These are phyloP conservation scores for Pyracantha coccinea DNA, from an alignment of 331 rosid genomes.

Conservation along the genomic window DNA sequence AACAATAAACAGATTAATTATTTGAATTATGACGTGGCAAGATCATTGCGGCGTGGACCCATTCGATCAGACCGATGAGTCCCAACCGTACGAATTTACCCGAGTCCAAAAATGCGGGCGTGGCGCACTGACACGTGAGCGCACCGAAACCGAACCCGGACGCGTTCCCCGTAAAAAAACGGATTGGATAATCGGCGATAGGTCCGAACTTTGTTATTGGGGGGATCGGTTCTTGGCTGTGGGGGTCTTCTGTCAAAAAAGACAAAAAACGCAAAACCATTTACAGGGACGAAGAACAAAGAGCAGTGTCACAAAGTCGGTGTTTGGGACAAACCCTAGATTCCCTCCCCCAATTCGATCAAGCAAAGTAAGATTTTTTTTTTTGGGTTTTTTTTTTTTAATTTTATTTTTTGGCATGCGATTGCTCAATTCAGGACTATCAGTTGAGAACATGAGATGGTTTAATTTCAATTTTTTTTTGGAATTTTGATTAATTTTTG, in stretches of 20 bases:
- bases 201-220: slow-evolving; percentile 57
- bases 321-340: slow-evolving; percentile 22
- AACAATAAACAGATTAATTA: too few species aligned
- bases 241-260: slow-evolving; percentile 43
- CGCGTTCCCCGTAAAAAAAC: slow-evolving; percentile 41
- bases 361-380: slow-evolving; percentile 1
- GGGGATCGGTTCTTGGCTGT: slow-evolving; percentile 35
- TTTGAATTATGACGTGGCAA: slow-evolving; percentile 5
- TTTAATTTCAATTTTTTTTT: not conserved
- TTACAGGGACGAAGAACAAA: slow-evolving; percentile 18
- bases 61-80: not conserved
- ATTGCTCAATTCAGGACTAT: not conserved
- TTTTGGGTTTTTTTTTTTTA: not conserved
- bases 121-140: slow-evolving; percentile 32
- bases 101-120: not conserved
- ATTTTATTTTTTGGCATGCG: not conserved
- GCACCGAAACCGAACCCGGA: slow-evolving; percentile 74
- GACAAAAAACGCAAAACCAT: slow-evolving; percentile 10
- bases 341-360: not conserved
- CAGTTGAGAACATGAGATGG: not conserved
- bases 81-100: not conserved
- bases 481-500: not conserved
- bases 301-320: slow-evolving; percentile 18
- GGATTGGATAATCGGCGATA: slow-evolving; percentile 56
- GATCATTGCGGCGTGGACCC: not conserved